Evolutionary conservation across 1,284 basidiomycete genomes (phyloP), one percentile per base, ranked within the genome.

Genomic region (Sanghuangporus sanghuang): DNA sequence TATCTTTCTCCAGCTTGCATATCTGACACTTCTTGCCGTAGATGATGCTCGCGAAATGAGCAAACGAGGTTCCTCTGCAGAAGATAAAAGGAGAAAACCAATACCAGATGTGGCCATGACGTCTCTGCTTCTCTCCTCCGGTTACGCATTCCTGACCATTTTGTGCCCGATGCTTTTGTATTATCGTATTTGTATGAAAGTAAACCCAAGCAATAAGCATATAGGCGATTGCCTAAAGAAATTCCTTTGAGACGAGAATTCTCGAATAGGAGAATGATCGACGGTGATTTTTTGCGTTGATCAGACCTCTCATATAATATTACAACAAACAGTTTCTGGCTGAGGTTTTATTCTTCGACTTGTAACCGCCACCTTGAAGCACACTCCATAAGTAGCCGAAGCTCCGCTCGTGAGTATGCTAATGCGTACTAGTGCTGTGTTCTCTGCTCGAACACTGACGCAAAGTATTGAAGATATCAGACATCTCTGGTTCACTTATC

Each of bases 41-140:
- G 82, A 85, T 84, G 82, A 84, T 84, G 83, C 73, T 85, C 38
- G 78, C 80, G 68, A 85, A 84, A 75, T 84, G 72, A 63, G 12
- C 27, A 49, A 54, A 14, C 16, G 14, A 11, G 32, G 18, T n/a
- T 39, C 53, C 16, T 14, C n/a, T 0, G 49, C 49, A 27, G n/a
- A 38, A n/a, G 49, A 46, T 36, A 57, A 64, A 35, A 32, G 12
- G 36, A 18, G n/a, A 7, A 14, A 57, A n/a, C 11, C 40, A n/a
- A 42, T 42, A 2, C 40, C 40, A 5, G 40, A 5, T n/a, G 11
- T 12, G 40, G 4, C 40, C n/a, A 46, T 46, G 12, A n/a, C 3
- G 8, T 46, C 21, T n/a, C 21, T 18, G 16, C 21, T n/a, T 46
- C 14, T 18, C 16, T 46, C 44, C 44, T 7, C 1, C 16, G 8